Base-by-base conservation (phyloP, 2,329 filamentous ascomycete genomes). In the Esteya vermicola region DNA sequence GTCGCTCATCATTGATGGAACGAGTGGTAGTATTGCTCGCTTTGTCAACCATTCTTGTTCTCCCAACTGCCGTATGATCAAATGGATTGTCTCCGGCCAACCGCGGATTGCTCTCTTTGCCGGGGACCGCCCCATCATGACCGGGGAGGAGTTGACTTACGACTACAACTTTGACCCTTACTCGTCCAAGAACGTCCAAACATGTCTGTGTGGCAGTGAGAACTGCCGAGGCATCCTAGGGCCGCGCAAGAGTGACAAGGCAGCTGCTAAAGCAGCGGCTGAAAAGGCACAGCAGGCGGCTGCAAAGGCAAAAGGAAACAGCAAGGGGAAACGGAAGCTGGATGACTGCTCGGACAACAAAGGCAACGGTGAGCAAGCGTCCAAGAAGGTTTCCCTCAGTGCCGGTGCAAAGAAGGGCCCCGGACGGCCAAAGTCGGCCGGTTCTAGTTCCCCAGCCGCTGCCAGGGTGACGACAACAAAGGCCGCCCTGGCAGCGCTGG, bases 41-140 rank as follows among this genome's bases (percentile, higher is more conserved):
- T 98, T 98, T 58, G 88, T 98, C 57, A 98, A 98, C 56, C 91
- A 98, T 58, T 94, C 86, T 16, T 98, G 91, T 61, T 81, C 84
- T 42, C 91, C 91, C 3, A 98, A 98, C 56, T 96, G 89, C 61
- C 77, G 82, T 46, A 96, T 98, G 88, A 85, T 93, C 53, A 96
- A 95, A 58, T 94, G 86, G 85, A 89, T 88, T 45, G 91, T 98
- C 40, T 79, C 79, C 36, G 88, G 88, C 22, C 86, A 93, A 57
- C 89, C 89, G 32, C 78, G 91, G 41, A 96, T 98, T 85, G 91
- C 88, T 14, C 73, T 98, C 1, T 98, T 98, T 56, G 91, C 91
- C 12, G 89, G 89, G 25, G 82, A 93, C 50, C 68, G 71, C 36
- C 85, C 85, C 13, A 89, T 98, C 55, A 83, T 83, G 77, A 94